Base-by-base conservation (phyloP, 169 alveolate genomes). In the Plasmodium yoelii region DNA sequence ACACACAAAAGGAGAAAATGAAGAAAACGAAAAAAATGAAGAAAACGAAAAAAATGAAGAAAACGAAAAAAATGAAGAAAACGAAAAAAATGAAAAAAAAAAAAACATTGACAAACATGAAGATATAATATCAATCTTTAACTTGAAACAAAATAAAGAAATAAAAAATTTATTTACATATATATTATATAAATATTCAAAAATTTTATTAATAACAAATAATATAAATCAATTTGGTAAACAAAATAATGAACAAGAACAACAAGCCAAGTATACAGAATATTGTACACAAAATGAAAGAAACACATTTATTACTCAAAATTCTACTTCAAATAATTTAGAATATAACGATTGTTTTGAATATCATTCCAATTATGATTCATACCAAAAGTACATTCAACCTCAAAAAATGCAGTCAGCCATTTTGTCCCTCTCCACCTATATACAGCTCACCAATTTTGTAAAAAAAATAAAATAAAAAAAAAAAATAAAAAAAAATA, bases 361-460 rank as follows among this genome's bases (percentile, higher is more conserved):
- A n/a, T 73, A 46, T 47, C 87, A 73, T 44, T 28, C 13, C 12
- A 75, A 75, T 56, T 77, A 47, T 57, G 68, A 77, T 57, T 77
- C 44, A 15, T 77, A 77, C 39, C 77, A 77, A 39, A 77, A 49
- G 47, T 77, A 77, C 55, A 67, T 77, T 24, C 28, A 64, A 22
- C 18, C 13, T 18, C 53, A 77, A 8, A 77, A 63, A 28, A 46
- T 56, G 5, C 69, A 77, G 44, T 18, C 88, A 18, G 63, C 70
- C 55, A 51, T 77, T 44, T 61, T 42, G 7, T 63, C 77, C 12
- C 47, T 77, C 7, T 77, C 70, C n/a, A 57, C 88, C 47, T 77
- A 77, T 69, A 69, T 77, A 57, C 70, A 77, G 46, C 60, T 77
- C 18, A 64, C 88, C 47, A 77, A 77, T 53, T 63, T 46, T 77